Percentiles rank a stretch among this genome's conserved stretches.
Evolutionary conservation across 1,284 basidiomycete genomes (phyloP).

Genomic region (Cryptococcus neoformans): DNA sequence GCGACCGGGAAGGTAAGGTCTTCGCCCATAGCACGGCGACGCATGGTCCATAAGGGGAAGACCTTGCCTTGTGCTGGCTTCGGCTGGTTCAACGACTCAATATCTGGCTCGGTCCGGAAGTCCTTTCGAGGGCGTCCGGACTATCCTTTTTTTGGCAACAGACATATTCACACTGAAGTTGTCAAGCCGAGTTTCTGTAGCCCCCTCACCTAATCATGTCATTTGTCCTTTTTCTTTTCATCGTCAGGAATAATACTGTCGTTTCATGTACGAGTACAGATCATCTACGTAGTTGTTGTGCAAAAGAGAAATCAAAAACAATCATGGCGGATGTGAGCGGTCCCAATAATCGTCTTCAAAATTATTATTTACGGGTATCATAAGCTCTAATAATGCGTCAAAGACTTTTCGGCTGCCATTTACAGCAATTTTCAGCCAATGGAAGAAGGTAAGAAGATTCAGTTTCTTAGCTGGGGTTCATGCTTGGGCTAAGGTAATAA

Average conservation of each 20-base stretch:
- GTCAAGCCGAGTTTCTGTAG: not conserved
- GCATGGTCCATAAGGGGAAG: conserved; percentile 38
- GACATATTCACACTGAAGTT: not conserved
- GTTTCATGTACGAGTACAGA: not conserved
- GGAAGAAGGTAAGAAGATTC: too few species aligned
- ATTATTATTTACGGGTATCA: too few species aligned
- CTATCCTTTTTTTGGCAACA: conserved; percentile 13
- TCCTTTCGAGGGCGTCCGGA: conserved; percentile 43
- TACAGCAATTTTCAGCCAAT: too few species aligned
- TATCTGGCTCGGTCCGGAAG: conserved; percentile 41
- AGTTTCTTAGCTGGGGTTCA: too few species aligned
- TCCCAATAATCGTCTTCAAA: too few species aligned
- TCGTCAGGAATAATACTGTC: not conserved
- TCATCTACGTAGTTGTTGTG: not conserved
- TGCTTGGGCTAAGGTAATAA: too few species aligned
- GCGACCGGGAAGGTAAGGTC: conserved; percentile 29
- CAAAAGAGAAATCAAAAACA: not conserved
- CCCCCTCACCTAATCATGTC: not conserved
- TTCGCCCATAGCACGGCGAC: conserved; percentile 47
- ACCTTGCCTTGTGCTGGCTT: conserved; percentile 42
- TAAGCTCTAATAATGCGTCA: too few species aligned
- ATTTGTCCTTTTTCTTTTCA: not conserved
- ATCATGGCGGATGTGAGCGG: not conserved
- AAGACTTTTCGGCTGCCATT: too few species aligned
- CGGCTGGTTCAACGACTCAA: conserved; percentile 41